Evolutionary conservation across 2,329 filamentous ascomycete genomes (phyloP), one percentile per base, ranked within the genome.

Genomic region (Penicillium hordei): DNA sequence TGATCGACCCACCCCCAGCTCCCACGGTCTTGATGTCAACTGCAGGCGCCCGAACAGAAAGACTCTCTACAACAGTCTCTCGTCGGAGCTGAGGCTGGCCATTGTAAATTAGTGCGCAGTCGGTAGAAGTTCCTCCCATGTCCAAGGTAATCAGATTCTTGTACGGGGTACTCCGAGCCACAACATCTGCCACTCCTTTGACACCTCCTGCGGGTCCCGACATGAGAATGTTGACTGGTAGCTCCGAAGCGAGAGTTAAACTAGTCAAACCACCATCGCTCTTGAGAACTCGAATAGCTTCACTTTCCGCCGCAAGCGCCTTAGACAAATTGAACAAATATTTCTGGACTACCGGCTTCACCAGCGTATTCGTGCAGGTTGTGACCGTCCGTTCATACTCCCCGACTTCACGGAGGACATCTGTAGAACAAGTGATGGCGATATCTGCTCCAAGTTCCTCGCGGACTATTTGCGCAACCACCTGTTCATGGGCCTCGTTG

Each of bases 101-200:
- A 19, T 78, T 71, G 21, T 75, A 74, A 19, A 82, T 75, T 5
- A 81, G 63, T 1, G 79, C 78, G 58, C 78, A 79, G 53, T 82
- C 79, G 0, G 79, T 81, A 5, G 77, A 79, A 0, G 79, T 81
- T 1, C 79, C 79, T n/a, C 79, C 79, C 78, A 82, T 81, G 52
- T 82, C 79, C 13, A 82, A 70, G 0, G 79, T 81, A 51, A 81
- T 80, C 27, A 81, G 67, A 42, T 80, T 80, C 60, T 79, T 80
- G 65, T 77, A 81, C 0, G 75, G 73, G 0, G 79, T 81, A 52
- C 76, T 75, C 42, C 73, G 76, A 9, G 79, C 72, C 1, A 81
- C 74, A 10, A 78, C 70, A 60, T 81, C 78, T 10, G 77, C 77
- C 8, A 81, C 78, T 17, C 78, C 79, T 46, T 77, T 77, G 10